These are phyloP conservation scores for Echites panduratus DNA, from an alignment of 257 asterid species.

Conservation along the genomic window DNA sequence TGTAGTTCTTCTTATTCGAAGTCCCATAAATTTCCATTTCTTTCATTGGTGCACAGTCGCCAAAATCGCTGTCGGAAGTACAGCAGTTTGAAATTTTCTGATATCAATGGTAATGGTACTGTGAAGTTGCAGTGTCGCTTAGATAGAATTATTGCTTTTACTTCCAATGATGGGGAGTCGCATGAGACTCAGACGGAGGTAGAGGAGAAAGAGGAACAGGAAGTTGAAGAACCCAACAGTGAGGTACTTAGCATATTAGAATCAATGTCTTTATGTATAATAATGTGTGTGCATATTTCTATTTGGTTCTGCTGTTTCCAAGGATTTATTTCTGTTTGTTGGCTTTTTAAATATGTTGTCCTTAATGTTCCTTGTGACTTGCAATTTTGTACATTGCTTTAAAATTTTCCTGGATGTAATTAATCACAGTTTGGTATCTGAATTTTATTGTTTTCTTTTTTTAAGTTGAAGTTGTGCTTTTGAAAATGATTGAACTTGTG, in stretches of 20 bases:
- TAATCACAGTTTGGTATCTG: background rate
- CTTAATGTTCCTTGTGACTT: background rate
- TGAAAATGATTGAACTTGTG: background rate
- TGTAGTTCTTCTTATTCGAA: slow-evolving; percentile 14
- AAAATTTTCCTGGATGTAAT: background rate
- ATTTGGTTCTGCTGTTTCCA: background rate
- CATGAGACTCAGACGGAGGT: slow-evolving; percentile 43
- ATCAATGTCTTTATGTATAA: background rate
- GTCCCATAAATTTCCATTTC: slow-evolving; percentile 18
- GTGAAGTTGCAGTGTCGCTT: slow-evolving; percentile 27
- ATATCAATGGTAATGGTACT: slow-evolving; percentile 16
- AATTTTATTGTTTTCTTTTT: background rate
- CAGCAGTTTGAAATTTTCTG: slow-evolving; percentile 9
- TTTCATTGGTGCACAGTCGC: slow-evolving; percentile 24
- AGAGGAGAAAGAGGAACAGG: slow-evolving; percentile 29
- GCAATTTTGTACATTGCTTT: background rate
- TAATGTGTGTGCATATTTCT: background rate
- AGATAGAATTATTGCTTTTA: slow-evolving; percentile 26
- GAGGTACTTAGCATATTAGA: slow-evolving; percentile 30
- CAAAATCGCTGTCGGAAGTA: slow-evolving; percentile 22
- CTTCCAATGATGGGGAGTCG: slow-evolving; percentile 40
- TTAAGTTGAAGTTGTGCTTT: background rate
- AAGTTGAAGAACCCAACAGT: slow-evolving; percentile 31
- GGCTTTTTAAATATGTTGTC: background rate
- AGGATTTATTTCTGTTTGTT: background rate